Conservation (phyloP, 169 alveolate species). For the Plasmodium vinckei region DNA sequence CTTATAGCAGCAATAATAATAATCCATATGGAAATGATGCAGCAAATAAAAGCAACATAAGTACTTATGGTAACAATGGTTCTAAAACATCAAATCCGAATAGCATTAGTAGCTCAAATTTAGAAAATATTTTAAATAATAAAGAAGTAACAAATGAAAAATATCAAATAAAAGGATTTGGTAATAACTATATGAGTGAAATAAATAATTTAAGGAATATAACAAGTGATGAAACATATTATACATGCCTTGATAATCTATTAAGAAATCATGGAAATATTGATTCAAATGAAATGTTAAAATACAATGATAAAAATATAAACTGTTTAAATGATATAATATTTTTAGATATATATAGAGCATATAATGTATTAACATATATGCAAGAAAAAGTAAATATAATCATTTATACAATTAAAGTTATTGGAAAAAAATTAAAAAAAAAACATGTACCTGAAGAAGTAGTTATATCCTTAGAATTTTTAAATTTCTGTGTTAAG, state of each 20-base stretch:
- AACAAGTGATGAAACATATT: constrained; percentile 71
- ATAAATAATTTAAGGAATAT: constrained; percentile 58
- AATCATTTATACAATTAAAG: constrained; percentile 75
- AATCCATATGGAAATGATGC: neutral
- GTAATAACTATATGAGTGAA: constrained; percentile 44
- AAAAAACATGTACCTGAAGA: constrained; percentile 85
- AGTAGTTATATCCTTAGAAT: constrained; percentile 82
- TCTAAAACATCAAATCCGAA: neutral
- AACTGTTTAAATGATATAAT: constrained; percentile 75
- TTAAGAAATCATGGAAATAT: constrained; percentile 77
- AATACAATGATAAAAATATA: constrained; percentile 74
- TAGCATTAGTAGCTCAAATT: constrained; percentile 27
- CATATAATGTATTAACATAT: constrained; percentile 75
- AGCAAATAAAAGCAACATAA: neutral
- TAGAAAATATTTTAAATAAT: constrained; percentile 61
- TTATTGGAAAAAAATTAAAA: constrained; percentile 81
- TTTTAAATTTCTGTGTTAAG: constrained; percentile 79
- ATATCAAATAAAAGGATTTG: constrained; percentile 49
- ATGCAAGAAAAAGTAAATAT: constrained; percentile 72
- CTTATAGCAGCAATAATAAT: neutral
- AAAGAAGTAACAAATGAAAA: constrained; percentile 30
- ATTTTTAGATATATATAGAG: constrained; percentile 75
- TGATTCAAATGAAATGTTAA: constrained; percentile 74
- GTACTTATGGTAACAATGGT: neutral
- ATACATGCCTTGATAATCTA: constrained; percentile 68